Base-by-base conservation (phyloP, 495 filamentous ascomycete genomes). In the Cercophora scortea region DNA sequence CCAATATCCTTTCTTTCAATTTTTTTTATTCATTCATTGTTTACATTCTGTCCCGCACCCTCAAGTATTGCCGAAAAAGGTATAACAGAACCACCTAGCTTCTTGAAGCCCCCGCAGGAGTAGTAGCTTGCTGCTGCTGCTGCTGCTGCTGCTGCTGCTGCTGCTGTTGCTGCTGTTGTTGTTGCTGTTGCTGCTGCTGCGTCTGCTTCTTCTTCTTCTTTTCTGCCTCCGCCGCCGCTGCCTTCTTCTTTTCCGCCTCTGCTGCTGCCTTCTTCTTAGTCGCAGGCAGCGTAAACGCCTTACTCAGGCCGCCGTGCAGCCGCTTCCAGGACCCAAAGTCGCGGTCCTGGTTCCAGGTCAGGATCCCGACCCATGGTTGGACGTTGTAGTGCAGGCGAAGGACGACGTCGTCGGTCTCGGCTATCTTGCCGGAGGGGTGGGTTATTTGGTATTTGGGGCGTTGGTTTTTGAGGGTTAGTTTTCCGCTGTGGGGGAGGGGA, bases 391-490 rank as follows among this genome's bases (percentile, higher is more conserved):
- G 82, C 40, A 96, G 76, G 49, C 78, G 77, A 45, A 98, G 71
- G 33, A 81, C 85, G 50, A 90, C 88, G 71, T 95, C 86, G 39
- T 73, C 68, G 17, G 70, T 71, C 59, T 81, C 76, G 40, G 87
- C 85, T 55, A 96, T 70, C 61, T 78, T 79, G 47, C 89, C 87
- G 8, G 81, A 79, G 17, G 90, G 85, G 67, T 95, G 89, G 10
- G 89, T 91, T 65, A 96, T 89, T 61, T 91, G 86, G 77, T 98
- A 98, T 71, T 98, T 97, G 7, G 87, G 84, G 62, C 82, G 84
- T 63, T 90, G 85, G 65, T 88, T 88, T 59, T 81, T 80, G 55
- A 97, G 79, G 32, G 78, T 70, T 32, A 97, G 64, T 32, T 84
- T 78, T 12, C 91, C 89, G 0, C 76, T 79, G 39, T 47, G 39